Conservation (phyloP, 306 rosid genomes). For the Hippophae gyantsensis region DNA sequence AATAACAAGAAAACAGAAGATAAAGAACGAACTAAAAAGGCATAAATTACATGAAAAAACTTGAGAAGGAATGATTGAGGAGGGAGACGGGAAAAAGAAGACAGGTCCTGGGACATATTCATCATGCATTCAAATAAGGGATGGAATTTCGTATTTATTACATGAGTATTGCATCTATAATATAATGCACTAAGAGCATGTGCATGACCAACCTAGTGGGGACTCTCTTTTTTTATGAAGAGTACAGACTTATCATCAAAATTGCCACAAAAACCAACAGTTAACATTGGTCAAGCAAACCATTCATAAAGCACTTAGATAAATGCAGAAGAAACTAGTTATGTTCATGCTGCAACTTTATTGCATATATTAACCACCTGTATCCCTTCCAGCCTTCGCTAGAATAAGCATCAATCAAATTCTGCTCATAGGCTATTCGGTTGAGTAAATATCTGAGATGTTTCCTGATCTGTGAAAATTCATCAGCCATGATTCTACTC, state of each 20-base stretch:
- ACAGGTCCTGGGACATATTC: background rate
- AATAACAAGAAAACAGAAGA: background rate
- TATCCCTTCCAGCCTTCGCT: conserved; percentile 96
- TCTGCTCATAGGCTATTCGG: conserved; percentile 68
- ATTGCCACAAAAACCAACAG: background rate
- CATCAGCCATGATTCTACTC: conserved; percentile 40
- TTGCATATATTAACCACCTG: conserved; percentile 50
- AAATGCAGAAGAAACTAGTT: conserved; percentile 3
- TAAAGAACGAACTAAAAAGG: background rate
- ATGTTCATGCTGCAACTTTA: conserved; percentile 11
- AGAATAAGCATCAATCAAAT: conserved; percentile 87
- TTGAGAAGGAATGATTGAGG: background rate
- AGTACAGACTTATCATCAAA: background rate
- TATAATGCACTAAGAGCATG: background rate
- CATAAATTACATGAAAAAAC: background rate
- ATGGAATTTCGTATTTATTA: background rate
- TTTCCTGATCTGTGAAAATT: conserved; percentile 53
- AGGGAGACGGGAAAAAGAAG: background rate
- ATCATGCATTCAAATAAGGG: background rate
- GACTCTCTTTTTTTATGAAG: background rate
- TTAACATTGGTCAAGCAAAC: background rate
- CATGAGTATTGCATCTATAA: background rate
- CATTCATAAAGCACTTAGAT: background rate
- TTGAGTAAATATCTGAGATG: conserved; percentile 69
- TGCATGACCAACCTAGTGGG: background rate